Evolutionary conservation across 2,329 filamentous ascomycete genomes (phyloP).

Genomic region (Neopestalotiopsis rosae): DNA sequence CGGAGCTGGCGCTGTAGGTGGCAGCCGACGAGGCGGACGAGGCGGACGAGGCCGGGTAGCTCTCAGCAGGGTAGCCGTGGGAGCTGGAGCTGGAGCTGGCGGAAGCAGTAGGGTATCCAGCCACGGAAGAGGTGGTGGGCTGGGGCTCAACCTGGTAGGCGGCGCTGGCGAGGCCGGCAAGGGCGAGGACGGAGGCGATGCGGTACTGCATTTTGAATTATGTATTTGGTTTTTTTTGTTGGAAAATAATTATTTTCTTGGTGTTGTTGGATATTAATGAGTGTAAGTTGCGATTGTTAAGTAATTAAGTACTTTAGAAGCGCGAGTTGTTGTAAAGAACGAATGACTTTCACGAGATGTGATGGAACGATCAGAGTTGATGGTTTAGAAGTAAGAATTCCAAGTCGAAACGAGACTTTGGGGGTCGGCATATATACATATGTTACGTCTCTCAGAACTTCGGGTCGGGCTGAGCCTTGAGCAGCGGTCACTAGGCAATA

Average conservation of each 20-base stretch:
- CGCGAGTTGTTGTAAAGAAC: slow-evolving; percentile 4
- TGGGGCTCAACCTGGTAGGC: neutral
- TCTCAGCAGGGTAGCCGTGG: neutral
- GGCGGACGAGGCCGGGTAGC: slow-evolving; percentile 7
- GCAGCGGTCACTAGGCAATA: neutral
- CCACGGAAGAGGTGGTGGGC: neutral
- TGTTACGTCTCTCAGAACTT: neutral
- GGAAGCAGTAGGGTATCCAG: slow-evolving; percentile 5
- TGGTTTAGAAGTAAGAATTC: neutral
- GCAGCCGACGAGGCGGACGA: neutral
- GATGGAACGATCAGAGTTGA: slow-evolving; percentile 7
- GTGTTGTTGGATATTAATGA: neutral
- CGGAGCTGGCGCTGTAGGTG: neutral
- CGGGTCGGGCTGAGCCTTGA: neutral
- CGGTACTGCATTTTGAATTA: slow-evolving; percentile 14
- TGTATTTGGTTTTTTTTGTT: slow-evolving; percentile 6
- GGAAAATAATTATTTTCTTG: neutral
- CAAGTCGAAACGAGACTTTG: neutral
- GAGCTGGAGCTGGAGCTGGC: neutral
- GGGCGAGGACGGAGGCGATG: slow-evolving; percentile 15
- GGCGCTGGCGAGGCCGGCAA: slow-evolving; percentile 15
- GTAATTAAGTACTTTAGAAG: slow-evolving; percentile 4
- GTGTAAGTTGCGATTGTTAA: slow-evolving; percentile 6
- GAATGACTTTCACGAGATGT: slow-evolving; percentile 10
- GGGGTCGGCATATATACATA: neutral